phyloP scores from a whole-genome alignment of 441 rosid species.

The Syzygium malaccense region DNA sequence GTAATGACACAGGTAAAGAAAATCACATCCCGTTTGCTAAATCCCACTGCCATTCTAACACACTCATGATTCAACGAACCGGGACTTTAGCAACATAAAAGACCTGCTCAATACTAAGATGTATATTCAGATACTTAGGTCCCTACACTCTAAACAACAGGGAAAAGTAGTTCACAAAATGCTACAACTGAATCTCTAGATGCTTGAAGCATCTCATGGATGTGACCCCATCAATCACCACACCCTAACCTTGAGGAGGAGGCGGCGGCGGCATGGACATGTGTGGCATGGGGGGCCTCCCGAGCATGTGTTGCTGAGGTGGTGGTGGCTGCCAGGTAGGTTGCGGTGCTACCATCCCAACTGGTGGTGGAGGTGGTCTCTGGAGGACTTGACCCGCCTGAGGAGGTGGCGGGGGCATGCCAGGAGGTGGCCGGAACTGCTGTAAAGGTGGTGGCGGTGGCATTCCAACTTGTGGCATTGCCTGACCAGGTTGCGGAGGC shows the following conservation, averaged over 20 bases:
- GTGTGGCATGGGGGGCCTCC: neutral
- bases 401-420: neutral
- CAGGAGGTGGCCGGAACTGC: neutral
- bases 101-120: neutral
- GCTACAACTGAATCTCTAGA: neutral
- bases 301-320: neutral
- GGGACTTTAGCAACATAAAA: neutral
- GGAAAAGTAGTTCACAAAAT: neutral
- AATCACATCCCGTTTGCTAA: neutral
- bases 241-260: neutral
- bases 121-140: neutral
- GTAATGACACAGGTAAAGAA: neutral
- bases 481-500: neutral
- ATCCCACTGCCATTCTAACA: neutral
- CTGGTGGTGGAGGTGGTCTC: neutral
- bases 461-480: neutral
- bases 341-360: neutral
- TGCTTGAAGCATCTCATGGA: neutral
- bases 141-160: neutral
- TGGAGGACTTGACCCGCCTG: neutral
- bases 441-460: neutral
- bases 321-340: neutral
- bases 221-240: neutral
- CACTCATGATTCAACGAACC: neutral
- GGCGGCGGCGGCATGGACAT: neutral